Conservation (phyloP, 2,329 filamentous ascomycete genomes). For the Camillea tinctor region DNA sequence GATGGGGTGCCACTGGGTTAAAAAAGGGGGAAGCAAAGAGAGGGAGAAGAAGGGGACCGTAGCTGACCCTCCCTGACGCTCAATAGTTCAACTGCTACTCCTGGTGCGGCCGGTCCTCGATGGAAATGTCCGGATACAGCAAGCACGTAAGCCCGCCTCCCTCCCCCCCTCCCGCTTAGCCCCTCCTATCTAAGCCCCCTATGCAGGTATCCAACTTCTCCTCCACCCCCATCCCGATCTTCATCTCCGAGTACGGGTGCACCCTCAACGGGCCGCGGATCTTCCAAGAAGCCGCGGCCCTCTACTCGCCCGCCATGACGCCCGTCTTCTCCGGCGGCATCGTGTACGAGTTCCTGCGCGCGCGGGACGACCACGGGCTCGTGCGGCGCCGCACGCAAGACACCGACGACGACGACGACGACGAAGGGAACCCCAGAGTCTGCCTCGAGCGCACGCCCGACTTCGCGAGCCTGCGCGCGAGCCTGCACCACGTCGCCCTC, state of each 20-base stretch:
- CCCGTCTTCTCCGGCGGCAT: conserved; percentile 56
- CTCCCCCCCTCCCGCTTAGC: not conserved
- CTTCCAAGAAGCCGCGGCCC: conserved; percentile 56
- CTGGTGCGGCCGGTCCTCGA: conserved; percentile 7
- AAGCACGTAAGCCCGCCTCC: conserved; percentile 1
- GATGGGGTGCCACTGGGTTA: no score
- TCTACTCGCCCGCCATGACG: conserved; percentile 57
- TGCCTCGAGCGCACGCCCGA: conserved; percentile 6
- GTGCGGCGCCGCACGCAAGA: conserved; percentile 27
- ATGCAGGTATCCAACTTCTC: conserved; percentile 10
- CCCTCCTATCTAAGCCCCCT: no score
- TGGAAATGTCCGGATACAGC: conserved; percentile 6
- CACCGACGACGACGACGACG: no score
- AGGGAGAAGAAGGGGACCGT: not conserved
- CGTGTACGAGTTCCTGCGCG: conserved; percentile 61
- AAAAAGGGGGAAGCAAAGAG: not conserved
- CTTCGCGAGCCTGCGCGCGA: conserved; percentile 11
- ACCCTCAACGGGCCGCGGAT: conserved; percentile 49
- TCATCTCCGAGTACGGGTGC: conserved; percentile 61
- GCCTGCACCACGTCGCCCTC: not conserved
- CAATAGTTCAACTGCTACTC: conserved; percentile 18
- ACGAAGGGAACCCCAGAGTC: not conserved
- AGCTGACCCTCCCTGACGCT: no score
- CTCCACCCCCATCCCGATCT: conserved; percentile 40
- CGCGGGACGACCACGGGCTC: conserved; percentile 44